Percentiles rank a stretch among this genome's conserved stretches.
Evolutionary conservation across 1,284 basidiomycete species (phyloP).

Genomic region (Neolentinus lepideus): DNA sequence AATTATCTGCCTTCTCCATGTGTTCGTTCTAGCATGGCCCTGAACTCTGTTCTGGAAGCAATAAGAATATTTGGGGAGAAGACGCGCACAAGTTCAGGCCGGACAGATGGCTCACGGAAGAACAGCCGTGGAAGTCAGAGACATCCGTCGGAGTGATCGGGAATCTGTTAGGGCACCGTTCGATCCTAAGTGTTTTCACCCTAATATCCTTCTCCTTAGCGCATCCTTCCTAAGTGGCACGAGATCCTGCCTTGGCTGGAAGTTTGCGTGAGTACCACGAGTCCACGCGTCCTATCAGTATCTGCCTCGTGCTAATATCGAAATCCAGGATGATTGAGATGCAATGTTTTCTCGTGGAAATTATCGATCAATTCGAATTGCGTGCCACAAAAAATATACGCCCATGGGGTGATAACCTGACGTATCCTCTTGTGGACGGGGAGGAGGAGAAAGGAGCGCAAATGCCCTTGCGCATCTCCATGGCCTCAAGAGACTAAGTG

Average conservation of each 20-base stretch:
- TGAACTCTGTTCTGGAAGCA: too few relatives aligned
- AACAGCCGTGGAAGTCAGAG: neutral
- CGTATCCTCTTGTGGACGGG: neutral
- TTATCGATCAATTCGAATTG: neutral
- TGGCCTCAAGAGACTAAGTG: neutral
- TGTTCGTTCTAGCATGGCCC: neutral
- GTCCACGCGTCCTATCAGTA: neutral
- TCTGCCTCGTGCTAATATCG: neutral
- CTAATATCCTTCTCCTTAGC: neutral
- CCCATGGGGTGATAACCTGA: neutral
- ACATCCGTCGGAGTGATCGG: neutral
- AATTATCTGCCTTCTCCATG: neutral
- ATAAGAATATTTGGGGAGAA: neutral
- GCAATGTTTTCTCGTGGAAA: neutral
- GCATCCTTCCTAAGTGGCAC: neutral
- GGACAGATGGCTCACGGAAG: neutral
- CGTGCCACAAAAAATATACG: neutral
- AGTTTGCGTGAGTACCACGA: constrained; percentile 1
- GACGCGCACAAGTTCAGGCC: neutral
- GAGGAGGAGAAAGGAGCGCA: neutral
- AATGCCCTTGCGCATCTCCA: neutral
- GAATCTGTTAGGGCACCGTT: neutral
- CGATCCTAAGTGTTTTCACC: neutral
- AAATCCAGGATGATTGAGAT: neutral
- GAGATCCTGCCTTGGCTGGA: neutral